Evolutionary conservation across 495 filamentous ascomycete genomes (phyloP).

Genomic region (Penicillium manginii): DNA sequence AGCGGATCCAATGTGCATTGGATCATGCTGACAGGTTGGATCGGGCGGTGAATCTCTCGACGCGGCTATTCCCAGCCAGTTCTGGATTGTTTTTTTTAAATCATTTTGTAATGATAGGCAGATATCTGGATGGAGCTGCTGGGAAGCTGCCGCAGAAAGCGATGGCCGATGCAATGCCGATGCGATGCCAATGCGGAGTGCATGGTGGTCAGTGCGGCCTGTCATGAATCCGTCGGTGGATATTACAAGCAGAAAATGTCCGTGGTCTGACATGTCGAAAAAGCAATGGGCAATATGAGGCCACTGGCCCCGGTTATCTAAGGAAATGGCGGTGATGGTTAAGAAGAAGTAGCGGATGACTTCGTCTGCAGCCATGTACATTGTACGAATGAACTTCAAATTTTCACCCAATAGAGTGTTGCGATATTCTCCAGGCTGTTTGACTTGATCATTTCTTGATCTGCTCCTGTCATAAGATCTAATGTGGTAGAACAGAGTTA

Average conservation of each 20-base stretch:
- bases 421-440: too few species aligned
- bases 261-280: background rate
- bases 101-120: background rate
- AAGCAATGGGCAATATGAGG: background rate
- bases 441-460: too few species aligned
- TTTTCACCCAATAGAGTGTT: too few species aligned
- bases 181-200: background rate
- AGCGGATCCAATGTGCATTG: background rate
- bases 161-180: too few species aligned
- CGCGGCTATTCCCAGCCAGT: background rate
- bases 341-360: background rate
- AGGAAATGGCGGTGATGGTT: background rate
- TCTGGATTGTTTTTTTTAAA: background rate
- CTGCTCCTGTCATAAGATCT: too few species aligned
- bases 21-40: background rate
- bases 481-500: too few species aligned
- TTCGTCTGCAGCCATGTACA: too few species aligned
- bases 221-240: background rate
- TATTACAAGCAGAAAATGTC: slow-evolving; percentile 1
- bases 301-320: background rate
- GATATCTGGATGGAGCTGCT: slow-evolving; percentile 1
- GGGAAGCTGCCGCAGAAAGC: background rate
- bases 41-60: background rate
- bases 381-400: too few species aligned
- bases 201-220: slow-evolving; percentile 1